These are phyloP conservation scores for Sonneratia alba DNA, from an alignment of 345 rosid genomes.

Conservation along the genomic window DNA sequence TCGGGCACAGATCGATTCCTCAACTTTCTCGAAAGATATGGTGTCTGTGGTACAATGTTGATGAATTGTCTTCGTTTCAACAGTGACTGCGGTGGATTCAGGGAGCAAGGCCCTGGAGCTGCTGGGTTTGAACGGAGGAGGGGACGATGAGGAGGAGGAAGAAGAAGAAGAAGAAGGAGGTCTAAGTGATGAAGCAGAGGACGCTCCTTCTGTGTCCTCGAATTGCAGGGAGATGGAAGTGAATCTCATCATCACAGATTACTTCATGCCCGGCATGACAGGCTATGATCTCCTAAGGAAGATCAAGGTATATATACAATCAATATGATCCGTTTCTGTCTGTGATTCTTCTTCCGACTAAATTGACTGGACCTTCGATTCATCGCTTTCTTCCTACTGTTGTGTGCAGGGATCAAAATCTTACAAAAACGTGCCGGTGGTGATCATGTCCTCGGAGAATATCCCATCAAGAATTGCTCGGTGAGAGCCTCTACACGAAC, in stretches of 20 bases:
- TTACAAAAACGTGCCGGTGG: slow-evolving; percentile 72
- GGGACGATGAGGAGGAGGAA: not conserved
- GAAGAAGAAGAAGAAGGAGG: slow-evolving; percentile 1
- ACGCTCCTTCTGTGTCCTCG: slow-evolving; percentile 25
- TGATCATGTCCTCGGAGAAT: slow-evolving; percentile 90
- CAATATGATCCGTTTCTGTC: too few relatives aligned
- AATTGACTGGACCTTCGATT: too few relatives aligned
- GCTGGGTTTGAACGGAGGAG: slow-evolving; percentile 43
- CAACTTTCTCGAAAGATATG: too few relatives aligned
- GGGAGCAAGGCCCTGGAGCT: slow-evolving; percentile 82
- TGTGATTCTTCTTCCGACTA: too few relatives aligned
- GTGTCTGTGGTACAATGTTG: not conserved
- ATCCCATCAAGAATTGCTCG: slow-evolving; percentile 72
- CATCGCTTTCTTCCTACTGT: too few relatives aligned
- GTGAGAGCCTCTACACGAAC: slow-evolving; percentile 13
- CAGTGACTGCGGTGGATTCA: slow-evolving; percentile 91
- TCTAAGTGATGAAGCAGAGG: slow-evolving; percentile 11
- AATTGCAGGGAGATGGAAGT: slow-evolving; percentile 34
- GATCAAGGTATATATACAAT: slow-evolving; percentile 46
- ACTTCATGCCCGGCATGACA: slow-evolving; percentile 96
- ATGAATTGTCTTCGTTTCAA: not conserved
- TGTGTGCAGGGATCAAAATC: slow-evolving; percentile 47
- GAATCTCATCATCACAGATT: slow-evolving; percentile 82
- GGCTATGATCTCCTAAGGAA: slow-evolving; percentile 87
- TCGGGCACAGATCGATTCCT: too few relatives aligned